A percentile compares a stretch with the other conserved stretches of the same genome.
These are phyloP conservation scores for Teratosphaeriaceae sp. DNA, from an alignment of 2,329 filamentous ascomycete species.

Conservation along the genomic window DNA sequence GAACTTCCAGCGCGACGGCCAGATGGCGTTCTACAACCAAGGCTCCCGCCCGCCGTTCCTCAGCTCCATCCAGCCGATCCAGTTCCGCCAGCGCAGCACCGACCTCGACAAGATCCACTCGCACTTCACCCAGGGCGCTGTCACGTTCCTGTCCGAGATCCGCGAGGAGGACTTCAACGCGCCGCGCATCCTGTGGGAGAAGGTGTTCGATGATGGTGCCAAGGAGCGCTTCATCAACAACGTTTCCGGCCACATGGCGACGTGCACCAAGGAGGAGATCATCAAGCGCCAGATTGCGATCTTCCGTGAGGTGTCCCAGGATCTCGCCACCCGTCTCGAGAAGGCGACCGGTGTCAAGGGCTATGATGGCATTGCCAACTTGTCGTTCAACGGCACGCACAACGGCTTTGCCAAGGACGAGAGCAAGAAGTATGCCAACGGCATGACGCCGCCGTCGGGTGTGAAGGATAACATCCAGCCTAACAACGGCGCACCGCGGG, in stretches of 20 bases:
- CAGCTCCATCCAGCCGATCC: slow-evolving; percentile 46
- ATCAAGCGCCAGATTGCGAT: slow-evolving; percentile 60
- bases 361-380: slow-evolving; percentile 49
- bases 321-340: slow-evolving; percentile 53
- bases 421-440: slow-evolving; percentile 46
- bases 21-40: slow-evolving; percentile 63
- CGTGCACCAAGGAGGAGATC: slow-evolving; percentile 52
- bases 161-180: slow-evolving; percentile 49
- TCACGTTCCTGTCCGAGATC: slow-evolving; percentile 48
- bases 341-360: slow-evolving; percentile 58
- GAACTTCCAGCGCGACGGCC: slow-evolving; percentile 67
- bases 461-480: slow-evolving; percentile 10
- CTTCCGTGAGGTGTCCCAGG: slow-evolving; percentile 56
- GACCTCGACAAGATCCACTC: slow-evolving; percentile 46
- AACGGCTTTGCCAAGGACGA: slow-evolving; percentile 52
- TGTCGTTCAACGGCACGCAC: slow-evolving; percentile 55
- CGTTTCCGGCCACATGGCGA: slow-evolving; percentile 55
- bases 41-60: slow-evolving; percentile 53
- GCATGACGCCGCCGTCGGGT: slow-evolving; percentile 29
- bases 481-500: slow-evolving; percentile 45
- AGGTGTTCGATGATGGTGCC: slow-evolving; percentile 54
- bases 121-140: slow-evolving; percentile 43
- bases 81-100: slow-evolving; percentile 41
- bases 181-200: slow-evolving; percentile 54
- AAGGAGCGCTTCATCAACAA: slow-evolving; percentile 54